Base-by-base conservation (phyloP, 2,329 filamentous ascomycete species). In the Xylaria sp. region DNA sequence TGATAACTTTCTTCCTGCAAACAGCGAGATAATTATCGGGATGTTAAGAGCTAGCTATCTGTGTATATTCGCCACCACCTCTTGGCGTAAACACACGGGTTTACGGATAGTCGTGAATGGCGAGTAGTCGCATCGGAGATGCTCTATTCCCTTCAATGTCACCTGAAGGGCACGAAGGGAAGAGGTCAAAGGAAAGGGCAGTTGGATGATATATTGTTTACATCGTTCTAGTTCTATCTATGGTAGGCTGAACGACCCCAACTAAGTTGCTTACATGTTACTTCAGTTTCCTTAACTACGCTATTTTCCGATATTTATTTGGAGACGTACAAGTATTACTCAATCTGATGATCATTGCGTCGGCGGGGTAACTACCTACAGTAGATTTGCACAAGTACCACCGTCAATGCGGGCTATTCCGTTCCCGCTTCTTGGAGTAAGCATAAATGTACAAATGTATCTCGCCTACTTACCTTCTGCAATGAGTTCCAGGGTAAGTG, bases 391-490 rank as follows among this genome's bases (percentile, higher is more conserved):
- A 33, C 44, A 9, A 33, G 31, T 33, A 33, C 31, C 9, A 33
- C 33, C 33, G 33, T 33, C 33, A 33, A 33, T 33, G 33, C 33
- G 33, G 33, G 33, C 33, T 10, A 33, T 13, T 15, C 28, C 48
- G 23, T 60, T 42, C 58, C 46, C 63, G 63, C 40, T 54, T 61
- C 40, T 54, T 61, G 49, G 63, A 61, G 65, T 31, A 48, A 26
- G 48, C 48, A 51, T 51, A 13, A 31, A 51, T n/a, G 26, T 15
- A 51, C 28, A 51, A 33, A 33, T 33, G 33, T 28, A 28, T 28
- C 26, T 23, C 3, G 46, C 11, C 46, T 49, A 4, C 23, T 4
- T 17, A 4, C n/a, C n/a, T n/a, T n/a, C 38, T 40, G 13, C 36
- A 40, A 40, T 40, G 13, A 38, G n/a, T n/a, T n/a, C 10, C 11